Base-by-base conservation (phyloP, 805 yeast species). In the Ogataea methanolica region DNA sequence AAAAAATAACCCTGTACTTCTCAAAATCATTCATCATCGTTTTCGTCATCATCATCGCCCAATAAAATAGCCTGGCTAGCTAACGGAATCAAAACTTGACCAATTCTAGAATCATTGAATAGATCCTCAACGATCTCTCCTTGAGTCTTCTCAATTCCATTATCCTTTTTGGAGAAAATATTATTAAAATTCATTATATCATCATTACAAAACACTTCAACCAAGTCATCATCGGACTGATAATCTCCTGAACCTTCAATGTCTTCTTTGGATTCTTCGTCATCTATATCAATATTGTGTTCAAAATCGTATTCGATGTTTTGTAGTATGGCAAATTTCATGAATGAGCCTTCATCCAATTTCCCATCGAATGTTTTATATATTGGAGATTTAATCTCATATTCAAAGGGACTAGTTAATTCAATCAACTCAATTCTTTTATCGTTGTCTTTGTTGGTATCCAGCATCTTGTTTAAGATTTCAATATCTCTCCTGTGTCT, bases 251-350 rank as follows among this genome's bases (percentile, higher is more conserved):
- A 59, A 4, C 52, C 56, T 42, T 67, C 61, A 33, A 57, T 63
- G 38, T 41, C 42, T 29, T 56, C 46, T 38, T 61, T 58, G 39
- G 62, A 63, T 12, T 54, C 57, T 8, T 52, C 57, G 5, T 51
- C 56, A 41, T 57, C 62, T 17, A 64, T 41, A 1, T 33, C 44
- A 36, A 26, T 26, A 26, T 11, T 26, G 31, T 58, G 54, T 41
- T 70, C 73, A 47, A 66, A 67, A 38, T 65, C 62, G 39, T 63
- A 68, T 50, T 70, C 74, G 7, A 69, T 46, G 26, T 57, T 62
- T 48, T 70, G 74, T 15, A 69, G 49, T 31, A 67, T 44, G 2
- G 71, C 64, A 38, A 70, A 61, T 43, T 59, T 60, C 36, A 46
- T 55, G 46, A 67, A 69, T n/a, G 61, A 59, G 4, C 51, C 55